Evolutionary conservation across 2,329 filamentous ascomycete genomes (phyloP).

Genomic region (Tympanopsis confertula): DNA sequence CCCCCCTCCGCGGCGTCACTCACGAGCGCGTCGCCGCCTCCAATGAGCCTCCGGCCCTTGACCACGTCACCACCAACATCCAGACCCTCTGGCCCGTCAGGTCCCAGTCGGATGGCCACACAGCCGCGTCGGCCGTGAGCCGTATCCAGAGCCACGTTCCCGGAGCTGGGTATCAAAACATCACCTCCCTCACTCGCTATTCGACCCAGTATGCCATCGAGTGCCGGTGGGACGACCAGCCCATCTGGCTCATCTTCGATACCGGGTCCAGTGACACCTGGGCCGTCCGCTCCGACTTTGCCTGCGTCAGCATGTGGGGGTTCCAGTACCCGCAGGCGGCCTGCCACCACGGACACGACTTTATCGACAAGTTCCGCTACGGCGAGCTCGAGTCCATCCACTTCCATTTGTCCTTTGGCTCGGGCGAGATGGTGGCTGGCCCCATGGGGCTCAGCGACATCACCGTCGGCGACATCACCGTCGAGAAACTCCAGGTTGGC

Average conservation of each 20-base stretch:
- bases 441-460: slow-evolving; percentile 34
- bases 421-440: slow-evolving; percentile 33
- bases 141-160: slow-evolving; percentile 13
- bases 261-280: slow-evolving; percentile 41
- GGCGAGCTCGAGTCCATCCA: slow-evolving; percentile 27
- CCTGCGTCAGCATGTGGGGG: slow-evolving; percentile 25
- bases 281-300: slow-evolving; percentile 26
- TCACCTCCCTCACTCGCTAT: slow-evolving; percentile 21
- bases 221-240: slow-evolving; percentile 24
- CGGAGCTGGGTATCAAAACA: slow-evolving; percentile 20
- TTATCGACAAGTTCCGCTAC: slow-evolving; percentile 25
- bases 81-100: slow-evolving; percentile 21
- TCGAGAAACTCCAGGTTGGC: slow-evolving; percentile 31
- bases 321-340: slow-evolving; percentile 12
- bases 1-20: neutral
- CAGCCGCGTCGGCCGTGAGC: slow-evolving; percentile 17
- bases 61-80: slow-evolving; percentile 14
- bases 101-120: slow-evolving; percentile 9
- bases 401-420: slow-evolving; percentile 32
- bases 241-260: slow-evolving; percentile 23
- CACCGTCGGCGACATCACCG: slow-evolving; percentile 29
- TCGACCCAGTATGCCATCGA: slow-evolving; percentile 29
- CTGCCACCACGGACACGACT: slow-evolving; percentile 28
- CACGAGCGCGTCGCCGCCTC: neutral
- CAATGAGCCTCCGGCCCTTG: slow-evolving; percentile 6